Percentiles rank a stretch among this genome's conserved stretches.
Conservation (phyloP, 352 stramenopile species). For the Peronospora farinosa region DNA sequence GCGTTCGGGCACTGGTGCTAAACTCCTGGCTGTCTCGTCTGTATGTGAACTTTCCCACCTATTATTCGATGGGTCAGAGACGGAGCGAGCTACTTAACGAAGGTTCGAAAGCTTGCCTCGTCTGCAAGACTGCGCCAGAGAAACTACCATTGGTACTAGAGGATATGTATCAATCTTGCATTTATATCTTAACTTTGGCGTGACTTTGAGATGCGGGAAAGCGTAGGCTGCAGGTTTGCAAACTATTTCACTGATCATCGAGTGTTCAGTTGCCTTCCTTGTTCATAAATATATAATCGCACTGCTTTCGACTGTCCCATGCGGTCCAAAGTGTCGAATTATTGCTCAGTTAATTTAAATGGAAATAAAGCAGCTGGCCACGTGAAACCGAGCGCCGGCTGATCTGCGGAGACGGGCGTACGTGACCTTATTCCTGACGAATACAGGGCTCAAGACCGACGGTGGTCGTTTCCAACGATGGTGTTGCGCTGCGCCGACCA, state of each 20-base stretch:
- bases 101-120: too few relatives aligned
- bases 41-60: slow-evolving; percentile 1
- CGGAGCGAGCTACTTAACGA: neutral
- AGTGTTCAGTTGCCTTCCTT: too few relatives aligned
- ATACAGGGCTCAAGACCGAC: slow-evolving; percentile 4
- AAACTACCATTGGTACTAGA: too few relatives aligned
- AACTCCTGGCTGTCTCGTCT: neutral
- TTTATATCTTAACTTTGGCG: too few relatives aligned
- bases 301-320: slow-evolving; percentile 9
- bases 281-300: too few relatives aligned
- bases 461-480: neutral
- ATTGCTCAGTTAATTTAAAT: neutral
- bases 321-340: slow-evolving; percentile 6
- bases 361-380: slow-evolving; percentile 14
- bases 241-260: too few relatives aligned
- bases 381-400: slow-evolving; percentile 7
- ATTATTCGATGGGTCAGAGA: slow-evolving; percentile 1
- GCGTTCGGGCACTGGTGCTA: slow-evolving; percentile 1
- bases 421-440: slow-evolving; percentile 6
- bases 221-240: too few relatives aligned
- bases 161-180: too few relatives aligned
- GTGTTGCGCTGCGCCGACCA: neutral
- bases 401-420: slow-evolving; percentile 12
- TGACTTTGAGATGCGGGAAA: too few relatives aligned
- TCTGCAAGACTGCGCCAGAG: too few relatives aligned